Conservation (phyloP, 2,329 filamentous ascomycete species). For the Trichoderma arundinaceum region DNA sequence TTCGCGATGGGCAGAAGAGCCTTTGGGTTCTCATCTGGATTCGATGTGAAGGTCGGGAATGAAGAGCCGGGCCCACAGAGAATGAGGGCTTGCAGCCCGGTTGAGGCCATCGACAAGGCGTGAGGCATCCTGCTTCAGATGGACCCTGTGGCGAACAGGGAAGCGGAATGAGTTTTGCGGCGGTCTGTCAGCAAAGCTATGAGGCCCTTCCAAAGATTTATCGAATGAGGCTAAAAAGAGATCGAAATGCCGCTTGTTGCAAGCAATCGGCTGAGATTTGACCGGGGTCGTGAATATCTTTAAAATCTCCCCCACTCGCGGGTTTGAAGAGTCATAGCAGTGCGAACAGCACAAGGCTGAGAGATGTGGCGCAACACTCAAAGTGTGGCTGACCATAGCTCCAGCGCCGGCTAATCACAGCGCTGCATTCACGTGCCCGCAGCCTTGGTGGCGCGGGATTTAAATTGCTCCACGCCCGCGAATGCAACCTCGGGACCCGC, state of each 20-base stretch:
- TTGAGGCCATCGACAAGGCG: conserved; percentile 72
- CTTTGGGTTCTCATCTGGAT: conserved; percentile 80
- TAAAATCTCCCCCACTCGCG: conserved; percentile 9
- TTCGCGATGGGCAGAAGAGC: conserved; percentile 83
- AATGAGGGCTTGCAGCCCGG: conserved; percentile 82
- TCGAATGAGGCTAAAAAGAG: not conserved
- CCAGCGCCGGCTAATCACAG: not conserved
- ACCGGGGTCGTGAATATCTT: conserved; percentile 25
- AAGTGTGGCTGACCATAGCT: conserved; percentile 11
- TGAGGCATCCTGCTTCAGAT: conserved; percentile 66
- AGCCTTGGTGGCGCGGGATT: conserved; percentile 32
- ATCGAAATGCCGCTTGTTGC: not conserved
- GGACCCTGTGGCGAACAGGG: not conserved
- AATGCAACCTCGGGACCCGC: conserved; percentile 45
- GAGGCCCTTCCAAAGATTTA: not conserved
- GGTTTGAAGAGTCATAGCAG: conserved; percentile 27
- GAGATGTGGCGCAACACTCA: conserved; percentile 15
- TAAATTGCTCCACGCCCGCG: conserved; percentile 27
- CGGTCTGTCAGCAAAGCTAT: not conserved
- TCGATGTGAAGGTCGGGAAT: conserved; percentile 81
- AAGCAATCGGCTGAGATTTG: not conserved
- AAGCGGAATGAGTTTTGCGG: conserved; percentile 1
- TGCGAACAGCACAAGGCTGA: conserved; percentile 11
- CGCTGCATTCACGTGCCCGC: conserved; percentile 24
- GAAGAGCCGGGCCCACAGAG: conserved; percentile 83